Base-by-base conservation (phyloP, 768 basidiomycete genomes). In the Suillus subaureus region DNA sequence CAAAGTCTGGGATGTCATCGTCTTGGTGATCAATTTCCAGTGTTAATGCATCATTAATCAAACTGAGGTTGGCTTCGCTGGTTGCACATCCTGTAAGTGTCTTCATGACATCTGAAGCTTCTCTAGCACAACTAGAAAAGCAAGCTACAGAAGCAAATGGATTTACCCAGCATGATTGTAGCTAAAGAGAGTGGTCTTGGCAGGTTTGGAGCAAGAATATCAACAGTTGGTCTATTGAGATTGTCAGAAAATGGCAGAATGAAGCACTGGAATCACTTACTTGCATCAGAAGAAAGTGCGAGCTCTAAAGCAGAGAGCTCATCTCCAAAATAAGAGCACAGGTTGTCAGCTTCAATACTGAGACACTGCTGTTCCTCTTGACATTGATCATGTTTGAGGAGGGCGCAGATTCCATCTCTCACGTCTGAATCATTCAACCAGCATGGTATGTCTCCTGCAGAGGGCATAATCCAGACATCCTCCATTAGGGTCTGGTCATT, bases 341-440 rank as follows among this genome's bases (percentile, higher is more conserved):
- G 64, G 37, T 82, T 80, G 57, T 79, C 73, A 0, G 77, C 73
- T 64, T 81, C 79, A 0, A 40, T 5, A 0, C 67, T 69, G 0
- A 80, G 67, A 1, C 75, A 70, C 0, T 26, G 35, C 2, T 57
- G 60, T 66, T 81, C 79, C 61, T 81, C 79, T 4, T 39, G 15
- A 54, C 78, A 79, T 9, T 71, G 70, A 45, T 79, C 71, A 0
- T 63, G 18, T 51, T 70, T 72, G 4, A 77, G 71, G 68, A 79
- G 61, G 18, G 69, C 66, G 26, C 67, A 66, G 4, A 82, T 82
- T 0, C 79, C 78, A 0, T 71, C 63, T 3, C 72, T 74, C 3
- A 79, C 70, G 13, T 73, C 67, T 0, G 52, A 26, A 52, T 82
- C 76, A 6, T 74, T 68, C 0, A 81, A 70, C 80, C 81, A 82